phyloP scores from a whole-genome alignment of 768 basidiomycete genomes.

The Leccinum fibrillosum region DNA sequence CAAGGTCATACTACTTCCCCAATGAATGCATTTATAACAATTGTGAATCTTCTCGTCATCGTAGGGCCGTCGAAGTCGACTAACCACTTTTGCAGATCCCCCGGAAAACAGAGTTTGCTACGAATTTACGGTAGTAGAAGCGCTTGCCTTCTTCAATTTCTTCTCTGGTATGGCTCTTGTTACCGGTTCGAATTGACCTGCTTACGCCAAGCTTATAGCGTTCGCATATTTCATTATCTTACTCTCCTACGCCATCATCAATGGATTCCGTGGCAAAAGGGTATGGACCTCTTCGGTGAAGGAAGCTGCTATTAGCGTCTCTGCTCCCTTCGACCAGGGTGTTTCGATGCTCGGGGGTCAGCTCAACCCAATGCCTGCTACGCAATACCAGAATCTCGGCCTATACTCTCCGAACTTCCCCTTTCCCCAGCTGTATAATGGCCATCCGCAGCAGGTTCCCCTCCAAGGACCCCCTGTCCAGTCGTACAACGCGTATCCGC shows the following conservation, averaged over 20 bases:
- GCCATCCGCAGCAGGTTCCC: background rate
- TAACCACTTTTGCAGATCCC: conserved; percentile 8
- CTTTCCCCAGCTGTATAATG: conserved; percentile 5
- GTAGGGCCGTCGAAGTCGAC: background rate
- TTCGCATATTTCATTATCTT: conserved; percentile 25
- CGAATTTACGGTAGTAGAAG: conserved; percentile 21
- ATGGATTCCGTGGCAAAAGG: conserved; percentile 17
- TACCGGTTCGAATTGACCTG: background rate
- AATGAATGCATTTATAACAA: conserved; percentile 12
- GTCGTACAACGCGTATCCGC: conserved; percentile 1
- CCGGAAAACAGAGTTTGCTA: conserved; percentile 10
- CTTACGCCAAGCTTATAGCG: conserved; percentile 8
- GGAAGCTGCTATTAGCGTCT: conserved; percentile 8
- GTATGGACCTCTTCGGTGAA: conserved; percentile 25
- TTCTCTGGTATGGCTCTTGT: conserved; percentile 17
- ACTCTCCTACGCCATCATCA: conserved; percentile 18
- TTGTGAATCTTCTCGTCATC: background rate
- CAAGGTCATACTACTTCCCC: conserved; percentile 10
- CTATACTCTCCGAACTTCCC: conserved; percentile 1
- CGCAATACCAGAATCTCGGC: conserved; percentile 5
- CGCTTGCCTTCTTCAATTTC: conserved; percentile 22
- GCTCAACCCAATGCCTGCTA: conserved; percentile 1
- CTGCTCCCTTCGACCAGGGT: background rate
- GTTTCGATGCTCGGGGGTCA: conserved; percentile 10
- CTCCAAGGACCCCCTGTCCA: background rate